These are phyloP conservation scores for Verticillium tricorpus DNA, from an alignment of 2,329 filamentous ascomycete species.

Conservation along the genomic window DNA sequence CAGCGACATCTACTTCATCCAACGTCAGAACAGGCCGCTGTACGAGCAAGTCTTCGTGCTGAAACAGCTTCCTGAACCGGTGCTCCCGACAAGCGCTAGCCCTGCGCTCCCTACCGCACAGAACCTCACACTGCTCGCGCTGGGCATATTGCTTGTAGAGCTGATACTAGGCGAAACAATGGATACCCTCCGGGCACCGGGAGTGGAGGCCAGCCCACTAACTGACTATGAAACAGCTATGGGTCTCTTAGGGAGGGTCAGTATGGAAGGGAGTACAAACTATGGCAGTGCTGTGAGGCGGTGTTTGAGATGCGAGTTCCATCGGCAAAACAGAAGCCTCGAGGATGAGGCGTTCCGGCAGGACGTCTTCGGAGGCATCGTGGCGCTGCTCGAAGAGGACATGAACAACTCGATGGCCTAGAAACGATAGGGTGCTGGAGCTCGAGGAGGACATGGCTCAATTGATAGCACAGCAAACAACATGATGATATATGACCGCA, in stretches of 20 bases:
- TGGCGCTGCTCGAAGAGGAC: background rate
- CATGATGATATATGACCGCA: background rate
- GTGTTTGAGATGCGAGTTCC: constrained; percentile 11
- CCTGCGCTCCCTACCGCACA: background rate
- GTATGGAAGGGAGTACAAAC: constrained; percentile 6
- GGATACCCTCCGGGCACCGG: no score
- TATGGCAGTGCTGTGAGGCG: constrained; percentile 15
- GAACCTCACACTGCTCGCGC: constrained; percentile 8
- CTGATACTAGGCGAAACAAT: constrained; percentile 9
- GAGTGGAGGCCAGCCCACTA: background rate
- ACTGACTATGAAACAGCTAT: background rate
- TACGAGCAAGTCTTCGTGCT: constrained; percentile 6
- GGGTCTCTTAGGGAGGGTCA: background rate
- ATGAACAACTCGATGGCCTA: background rate
- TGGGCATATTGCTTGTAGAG: constrained; percentile 17
- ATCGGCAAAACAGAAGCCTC: background rate
- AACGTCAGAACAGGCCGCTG: background rate
- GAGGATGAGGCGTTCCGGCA: background rate
- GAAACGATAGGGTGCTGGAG: no score
- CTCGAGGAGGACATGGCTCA: background rate
- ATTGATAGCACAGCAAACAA: background rate
- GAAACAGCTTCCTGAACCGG: background rate
- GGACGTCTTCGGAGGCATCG: background rate
- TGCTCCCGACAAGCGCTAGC: background rate
- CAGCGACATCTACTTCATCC: constrained; percentile 7